A percentile compares a stretch with the other conserved stretches of the same genome.
Conservation (phyloP, 2,329 filamentous ascomycete genomes). For the Aureobasidium sp. region DNA sequence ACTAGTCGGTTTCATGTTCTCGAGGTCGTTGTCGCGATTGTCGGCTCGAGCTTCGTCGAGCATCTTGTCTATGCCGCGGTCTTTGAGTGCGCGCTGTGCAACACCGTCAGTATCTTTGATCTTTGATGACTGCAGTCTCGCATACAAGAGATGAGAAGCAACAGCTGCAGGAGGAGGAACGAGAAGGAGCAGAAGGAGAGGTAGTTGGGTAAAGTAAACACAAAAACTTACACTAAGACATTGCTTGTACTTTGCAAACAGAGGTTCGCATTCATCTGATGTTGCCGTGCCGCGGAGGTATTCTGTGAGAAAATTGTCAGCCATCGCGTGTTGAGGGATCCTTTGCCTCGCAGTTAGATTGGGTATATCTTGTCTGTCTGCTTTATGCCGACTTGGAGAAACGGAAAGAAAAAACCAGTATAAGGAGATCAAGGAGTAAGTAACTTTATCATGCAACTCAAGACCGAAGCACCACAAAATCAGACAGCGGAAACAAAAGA, state of each 20-base stretch:
- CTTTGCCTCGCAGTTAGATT: neutral
- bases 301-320: slow-evolving; percentile 42
- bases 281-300: slow-evolving; percentile 81
- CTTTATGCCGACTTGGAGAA: no score
- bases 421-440: no score
- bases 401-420: no score
- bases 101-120: slow-evolving; percentile 14
- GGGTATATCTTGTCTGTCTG: no score
- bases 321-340: neutral
- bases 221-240: slow-evolving; percentile 65
- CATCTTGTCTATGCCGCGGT: slow-evolving; percentile 86
- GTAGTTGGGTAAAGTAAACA: no score
- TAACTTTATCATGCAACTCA: no score
- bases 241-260: slow-evolving; percentile 83
- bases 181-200: slow-evolving; percentile 9
- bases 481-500: no score
- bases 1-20: slow-evolving; percentile 49
- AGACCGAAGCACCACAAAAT: no score
- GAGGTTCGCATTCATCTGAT: slow-evolving; percentile 74
- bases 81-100: slow-evolving; percentile 70
- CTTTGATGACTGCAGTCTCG: no score
- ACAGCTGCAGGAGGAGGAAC: neutral
- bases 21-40: slow-evolving; percentile 76
- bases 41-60: slow-evolving; percentile 85
- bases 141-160: no score